Percentiles rank a stretch among this genome's conserved stretches.
Conservation (phyloP, 257 asterid species). For the Solanum pimpinellifolium region DNA sequence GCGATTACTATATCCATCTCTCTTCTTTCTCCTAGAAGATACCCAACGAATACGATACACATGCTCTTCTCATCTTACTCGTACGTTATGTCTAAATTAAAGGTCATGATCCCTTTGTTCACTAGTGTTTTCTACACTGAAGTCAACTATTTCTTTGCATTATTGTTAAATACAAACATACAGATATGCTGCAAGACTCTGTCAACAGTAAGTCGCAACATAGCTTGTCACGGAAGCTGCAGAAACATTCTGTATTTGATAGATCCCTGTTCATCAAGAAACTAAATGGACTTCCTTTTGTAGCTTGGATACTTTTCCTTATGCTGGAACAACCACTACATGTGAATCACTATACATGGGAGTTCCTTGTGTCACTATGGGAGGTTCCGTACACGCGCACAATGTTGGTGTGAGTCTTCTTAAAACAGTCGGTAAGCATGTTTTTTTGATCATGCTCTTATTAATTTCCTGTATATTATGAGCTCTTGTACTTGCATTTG, state of each 20-base stretch:
- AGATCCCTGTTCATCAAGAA: neutral
- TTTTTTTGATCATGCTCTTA: neutral
- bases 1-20: neutral
- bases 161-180: neutral
- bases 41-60: neutral
- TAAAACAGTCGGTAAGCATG: slow-evolving; percentile 64
- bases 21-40: neutral
- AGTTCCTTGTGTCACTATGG: slow-evolving; percentile 97
- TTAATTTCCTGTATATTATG: neutral
- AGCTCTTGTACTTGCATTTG: neutral
- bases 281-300: neutral
- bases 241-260: neutral
- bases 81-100: neutral
- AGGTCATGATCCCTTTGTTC: neutral
- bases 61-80: neutral
- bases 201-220: neutral
- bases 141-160: neutral
- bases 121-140: neutral
- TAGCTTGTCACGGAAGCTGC: neutral
- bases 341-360: slow-evolving; percentile 98
- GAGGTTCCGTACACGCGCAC: slow-evolving; percentile 91
- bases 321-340: slow-evolving; percentile 98
- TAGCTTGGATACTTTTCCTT: slow-evolving; percentile 98
- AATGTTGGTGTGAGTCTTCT: slow-evolving; percentile 95
- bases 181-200: neutral